phyloP scores from a whole-genome alignment of 441 rosid species.

The Eutrema salsugineum region DNA sequence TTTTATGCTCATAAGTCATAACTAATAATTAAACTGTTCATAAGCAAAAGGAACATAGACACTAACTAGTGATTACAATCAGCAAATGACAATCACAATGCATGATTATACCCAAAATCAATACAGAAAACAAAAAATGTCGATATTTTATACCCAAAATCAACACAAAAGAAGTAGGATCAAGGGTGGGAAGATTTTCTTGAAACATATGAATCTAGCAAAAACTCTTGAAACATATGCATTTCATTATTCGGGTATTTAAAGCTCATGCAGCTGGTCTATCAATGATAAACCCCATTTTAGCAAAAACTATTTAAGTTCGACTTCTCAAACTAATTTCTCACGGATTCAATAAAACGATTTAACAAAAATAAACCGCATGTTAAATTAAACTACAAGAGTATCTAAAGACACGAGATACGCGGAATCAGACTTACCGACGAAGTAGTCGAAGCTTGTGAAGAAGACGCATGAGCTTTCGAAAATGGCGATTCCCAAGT shows the following conservation, averaged over 20 bases:
- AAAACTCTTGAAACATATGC: too few species aligned
- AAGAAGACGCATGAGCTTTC: neutral
- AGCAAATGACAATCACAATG: neutral
- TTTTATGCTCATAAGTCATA: neutral
- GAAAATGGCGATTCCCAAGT: neutral
- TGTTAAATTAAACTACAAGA: neutral
- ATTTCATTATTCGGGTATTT: too few species aligned
- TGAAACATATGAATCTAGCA: too few species aligned
- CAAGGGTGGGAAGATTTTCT: too few species aligned
- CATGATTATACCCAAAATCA: too few species aligned
- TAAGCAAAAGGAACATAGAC: neutral
- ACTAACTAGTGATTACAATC: neutral
- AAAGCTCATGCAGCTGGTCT: constrained; percentile 3
- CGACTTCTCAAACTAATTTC: neutral
- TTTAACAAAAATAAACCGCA: neutral
- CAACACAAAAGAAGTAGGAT: too few species aligned
- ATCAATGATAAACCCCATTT: neutral
- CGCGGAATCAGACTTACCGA: constrained; percentile 2
- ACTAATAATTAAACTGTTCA: neutral
- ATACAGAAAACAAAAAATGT: too few species aligned
- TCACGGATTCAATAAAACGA: neutral
- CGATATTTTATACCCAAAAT: too few species aligned
- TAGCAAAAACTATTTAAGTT: too few species aligned
- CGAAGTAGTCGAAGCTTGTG: neutral
- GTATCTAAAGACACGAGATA: neutral